Evolutionary conservation across 208 protist genomes (phyloP).

Genomic region (Chromosphaera perkinsii): DNA sequence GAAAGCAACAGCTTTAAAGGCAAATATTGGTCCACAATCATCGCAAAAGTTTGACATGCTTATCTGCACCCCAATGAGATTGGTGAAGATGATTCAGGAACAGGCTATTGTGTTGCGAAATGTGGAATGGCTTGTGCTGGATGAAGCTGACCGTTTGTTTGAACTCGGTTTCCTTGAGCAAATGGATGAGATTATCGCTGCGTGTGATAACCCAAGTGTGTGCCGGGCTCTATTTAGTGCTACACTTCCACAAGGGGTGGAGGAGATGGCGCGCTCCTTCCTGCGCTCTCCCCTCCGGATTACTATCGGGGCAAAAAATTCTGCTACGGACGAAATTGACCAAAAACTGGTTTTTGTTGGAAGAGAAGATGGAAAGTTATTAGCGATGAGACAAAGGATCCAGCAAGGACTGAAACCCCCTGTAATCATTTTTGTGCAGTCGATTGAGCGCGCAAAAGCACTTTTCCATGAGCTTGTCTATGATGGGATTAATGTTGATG

Average conservation of each 20-base stretch:
- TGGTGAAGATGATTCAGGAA: conserved; percentile 38
- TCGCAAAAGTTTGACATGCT: conserved; percentile 4
- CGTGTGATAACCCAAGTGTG: conserved; percentile 54
- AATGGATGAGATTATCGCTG: conserved; percentile 75
- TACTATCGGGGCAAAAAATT: conserved; percentile 66
- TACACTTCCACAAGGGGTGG: conserved; percentile 79
- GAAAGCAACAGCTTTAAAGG: not conserved
- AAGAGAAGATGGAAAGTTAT: conserved; percentile 89
- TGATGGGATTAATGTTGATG: conserved; percentile 62
- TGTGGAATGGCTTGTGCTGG: conserved; percentile 78
- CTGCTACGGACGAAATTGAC: conserved; percentile 46
- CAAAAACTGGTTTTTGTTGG: conserved; percentile 86
- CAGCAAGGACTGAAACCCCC: conserved; percentile 76
- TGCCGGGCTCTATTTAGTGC: conserved; percentile 77
- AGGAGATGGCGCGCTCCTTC: conserved; percentile 77
- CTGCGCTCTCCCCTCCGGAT: conserved; percentile 78
- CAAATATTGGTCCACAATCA: conserved; percentile 16
- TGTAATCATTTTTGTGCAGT: conserved; percentile 94
- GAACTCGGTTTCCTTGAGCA: conserved; percentile 67
- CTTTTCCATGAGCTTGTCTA: conserved; percentile 86
- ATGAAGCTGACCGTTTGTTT: conserved; percentile 93
- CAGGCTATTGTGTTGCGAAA: conserved; percentile 8
- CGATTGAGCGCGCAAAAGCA: conserved; percentile 88
- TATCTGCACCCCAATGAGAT: conserved; percentile 45
- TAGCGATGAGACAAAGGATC: conserved; percentile 86